Base-by-base conservation (phyloP, 2,329 filamentous ascomycete genomes). In the Monosporascus sp. region DNA sequence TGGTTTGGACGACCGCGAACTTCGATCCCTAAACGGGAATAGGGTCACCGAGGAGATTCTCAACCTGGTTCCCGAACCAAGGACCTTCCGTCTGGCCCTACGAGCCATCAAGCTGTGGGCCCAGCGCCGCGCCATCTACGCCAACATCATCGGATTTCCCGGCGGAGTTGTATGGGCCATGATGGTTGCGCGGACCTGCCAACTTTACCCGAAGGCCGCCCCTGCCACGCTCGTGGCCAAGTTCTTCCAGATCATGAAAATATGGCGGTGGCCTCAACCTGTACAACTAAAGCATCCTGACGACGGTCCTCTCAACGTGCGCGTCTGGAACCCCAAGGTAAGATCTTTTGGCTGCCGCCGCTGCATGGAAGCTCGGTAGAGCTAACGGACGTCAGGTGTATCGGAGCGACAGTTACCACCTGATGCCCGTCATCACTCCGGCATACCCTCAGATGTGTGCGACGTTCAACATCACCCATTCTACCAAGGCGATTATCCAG, bases 91-190 rank as follows among this genome's bases (percentile, higher is more conserved):
- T 57, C 83, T 92, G 58, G 94, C 94, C 9, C 72, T 97, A 56
- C 85, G 94, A 49, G 92, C 91, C 15, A 89, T 99, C 75, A 99
- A 99, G 73, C 79, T 99, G 7, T 99, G 94, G 94, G 92, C 94
- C 9, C 90, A 96, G 67, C 85, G 87, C 50, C 88, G 93, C 56
- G 94, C 89, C 24, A 91, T 97, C 48, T 97, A 97, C 68, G 91
- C 91, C 59, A 97, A 97, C 65, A 92, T 97, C 58, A 91, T 96
- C 71, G 94, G 94, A 26, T 99, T 94, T 62, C 94, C 94, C 2
- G 94, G 94, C 63, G 94, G 94, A 72, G 92, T 99, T 41, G 94
- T 94, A 5, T 99, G 93, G 91, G 94, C 93, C 14, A 97, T 99
- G 88, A 81, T 99, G 65, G 92, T 97, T 28, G 94, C 94, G 50